Percentiles rank a stretch among this genome's conserved stretches.
phyloP scores from a whole-genome alignment of 1,139 yeast genomes.

The Arxiozyma heterogenica region DNA sequence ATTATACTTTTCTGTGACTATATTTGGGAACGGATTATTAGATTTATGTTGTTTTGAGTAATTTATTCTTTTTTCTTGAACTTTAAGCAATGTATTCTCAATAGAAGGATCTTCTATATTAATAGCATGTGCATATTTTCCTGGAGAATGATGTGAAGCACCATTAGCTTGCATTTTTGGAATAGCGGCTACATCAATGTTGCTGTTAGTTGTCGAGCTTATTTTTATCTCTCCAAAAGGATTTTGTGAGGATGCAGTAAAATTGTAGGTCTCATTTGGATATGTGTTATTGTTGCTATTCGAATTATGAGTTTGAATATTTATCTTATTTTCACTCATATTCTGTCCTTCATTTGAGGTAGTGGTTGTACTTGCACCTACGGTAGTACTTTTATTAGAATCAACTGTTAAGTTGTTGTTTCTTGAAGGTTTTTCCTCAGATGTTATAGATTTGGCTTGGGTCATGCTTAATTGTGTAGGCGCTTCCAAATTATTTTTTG shows the following conservation, averaged over 20 bases:
- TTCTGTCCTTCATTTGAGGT: background rate
- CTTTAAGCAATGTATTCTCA: background rate
- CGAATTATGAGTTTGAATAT: constrained; percentile 5
- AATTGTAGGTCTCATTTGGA: background rate
- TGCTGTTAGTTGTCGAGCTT: background rate
- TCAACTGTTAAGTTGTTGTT: constrained; percentile 6
- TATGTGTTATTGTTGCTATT: constrained; percentile 1
- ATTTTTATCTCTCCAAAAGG: background rate
- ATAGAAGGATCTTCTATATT: background rate
- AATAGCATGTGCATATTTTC: constrained; percentile 5
- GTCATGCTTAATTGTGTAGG: background rate
- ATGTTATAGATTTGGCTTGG: constrained; percentile 7
- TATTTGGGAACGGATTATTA: constrained; percentile 29
- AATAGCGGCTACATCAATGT: background rate
- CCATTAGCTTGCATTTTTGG: constrained; percentile 7
- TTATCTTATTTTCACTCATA: background rate
- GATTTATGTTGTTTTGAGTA: constrained; percentile 23
- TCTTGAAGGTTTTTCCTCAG: constrained; percentile 10
- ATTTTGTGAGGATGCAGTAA: background rate
- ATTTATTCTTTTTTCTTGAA: background rate
- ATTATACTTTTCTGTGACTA: constrained; percentile 4
- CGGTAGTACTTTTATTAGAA: constrained; percentile 1
- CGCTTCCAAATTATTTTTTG: background rate
- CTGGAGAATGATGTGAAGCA: constrained; percentile 11
- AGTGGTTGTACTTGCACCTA: background rate